Conservation (phyloP, 495 filamentous ascomycete species). For the Cairneyella variabilis region DNA sequence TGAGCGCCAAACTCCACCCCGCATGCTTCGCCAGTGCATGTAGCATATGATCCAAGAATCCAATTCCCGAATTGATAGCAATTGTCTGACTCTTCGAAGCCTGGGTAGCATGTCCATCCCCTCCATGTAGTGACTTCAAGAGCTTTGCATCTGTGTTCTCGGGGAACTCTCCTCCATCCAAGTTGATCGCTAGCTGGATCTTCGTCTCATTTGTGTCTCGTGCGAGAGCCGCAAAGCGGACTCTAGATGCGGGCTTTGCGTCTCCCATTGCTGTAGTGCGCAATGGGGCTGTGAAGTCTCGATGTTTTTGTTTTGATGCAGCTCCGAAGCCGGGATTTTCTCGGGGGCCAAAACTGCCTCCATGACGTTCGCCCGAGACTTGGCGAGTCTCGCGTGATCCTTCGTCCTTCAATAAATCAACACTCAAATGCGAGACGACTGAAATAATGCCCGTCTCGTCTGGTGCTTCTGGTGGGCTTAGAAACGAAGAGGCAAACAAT, state of each 20-base stretch:
- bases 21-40: slow-evolving; percentile 94
- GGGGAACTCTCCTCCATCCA: slow-evolving; percentile 83
- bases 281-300: neutral
- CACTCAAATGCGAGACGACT: slow-evolving; percentile 10
- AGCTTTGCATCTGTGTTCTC: slow-evolving; percentile 45
- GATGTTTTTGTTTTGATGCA: neutral
- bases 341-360: no score
- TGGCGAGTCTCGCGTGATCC: slow-evolving; percentile 8
- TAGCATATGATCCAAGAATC: slow-evolving; percentile 99
- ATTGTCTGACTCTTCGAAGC: slow-evolving; percentile 77
- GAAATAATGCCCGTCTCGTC: slow-evolving; percentile 16
- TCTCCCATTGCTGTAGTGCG: slow-evolving; percentile 34
- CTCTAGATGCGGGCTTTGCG: slow-evolving; percentile 9
- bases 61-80: slow-evolving; percentile 86
- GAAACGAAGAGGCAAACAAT: slow-evolving; percentile 52
- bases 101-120: slow-evolving; percentile 72
- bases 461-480: slow-evolving; percentile 27
- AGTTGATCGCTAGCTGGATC: slow-evolving; percentile 83
- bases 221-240: slow-evolving; percentile 68
- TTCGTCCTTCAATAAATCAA: neutral
- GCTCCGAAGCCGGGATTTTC: no score
- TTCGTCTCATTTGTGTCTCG: slow-evolving; percentile 97
- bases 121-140: slow-evolving; percentile 35
- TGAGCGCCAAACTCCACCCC: slow-evolving; percentile 81
- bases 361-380: no score